Conservation (phyloP, 108 stramenopile species). For the Epithemia pelagica region DNA sequence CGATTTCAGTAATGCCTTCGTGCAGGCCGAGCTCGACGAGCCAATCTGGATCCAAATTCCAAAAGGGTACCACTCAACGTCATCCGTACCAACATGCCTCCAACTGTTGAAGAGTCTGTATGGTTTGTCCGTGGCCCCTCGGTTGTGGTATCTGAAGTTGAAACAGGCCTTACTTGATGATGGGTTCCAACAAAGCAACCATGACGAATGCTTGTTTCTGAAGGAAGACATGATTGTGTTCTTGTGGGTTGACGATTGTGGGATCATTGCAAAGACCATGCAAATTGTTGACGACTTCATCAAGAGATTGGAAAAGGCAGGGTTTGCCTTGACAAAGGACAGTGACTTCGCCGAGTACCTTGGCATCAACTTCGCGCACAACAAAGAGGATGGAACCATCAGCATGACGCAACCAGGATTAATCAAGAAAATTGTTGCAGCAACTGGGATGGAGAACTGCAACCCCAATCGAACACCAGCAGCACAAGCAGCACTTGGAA, state of each 20-base stretch:
- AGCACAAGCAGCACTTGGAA: conserved; percentile 24
- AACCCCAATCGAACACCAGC: conserved; percentile 5
- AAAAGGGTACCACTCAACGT: conserved; percentile 6
- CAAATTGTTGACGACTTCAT: conserved; percentile 7
- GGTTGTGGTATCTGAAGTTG: conserved; percentile 27
- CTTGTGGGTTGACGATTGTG: conserved; percentile 35
- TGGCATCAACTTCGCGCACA: neutral
- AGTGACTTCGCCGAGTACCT: conserved; percentile 1
- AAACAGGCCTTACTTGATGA: conserved; percentile 3
- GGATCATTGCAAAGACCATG: conserved; percentile 3
- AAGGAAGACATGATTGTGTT: conserved; percentile 22
- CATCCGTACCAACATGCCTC: neutral
- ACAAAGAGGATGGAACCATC: neutral
- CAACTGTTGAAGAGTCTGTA: conserved; percentile 23
- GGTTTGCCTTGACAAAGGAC: conserved; percentile 14
- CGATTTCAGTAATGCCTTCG: conserved; percentile 32
- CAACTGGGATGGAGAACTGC: conserved; percentile 10
- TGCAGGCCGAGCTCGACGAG: conserved; percentile 10
- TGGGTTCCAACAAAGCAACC: conserved; percentile 11
- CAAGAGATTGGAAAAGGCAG: neutral
- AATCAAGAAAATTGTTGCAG: conserved; percentile 12
- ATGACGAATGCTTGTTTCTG: conserved; percentile 37
- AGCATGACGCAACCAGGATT: conserved; percentile 14
- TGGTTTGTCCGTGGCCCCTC: conserved; percentile 21
- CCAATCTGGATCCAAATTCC: conserved; percentile 21